Percentiles rank a stretch among this genome's conserved stretches.
phyloP scores from a whole-genome alignment of 2,329 filamentous ascomycete species.

The Scedosporium aurantiacum region DNA sequence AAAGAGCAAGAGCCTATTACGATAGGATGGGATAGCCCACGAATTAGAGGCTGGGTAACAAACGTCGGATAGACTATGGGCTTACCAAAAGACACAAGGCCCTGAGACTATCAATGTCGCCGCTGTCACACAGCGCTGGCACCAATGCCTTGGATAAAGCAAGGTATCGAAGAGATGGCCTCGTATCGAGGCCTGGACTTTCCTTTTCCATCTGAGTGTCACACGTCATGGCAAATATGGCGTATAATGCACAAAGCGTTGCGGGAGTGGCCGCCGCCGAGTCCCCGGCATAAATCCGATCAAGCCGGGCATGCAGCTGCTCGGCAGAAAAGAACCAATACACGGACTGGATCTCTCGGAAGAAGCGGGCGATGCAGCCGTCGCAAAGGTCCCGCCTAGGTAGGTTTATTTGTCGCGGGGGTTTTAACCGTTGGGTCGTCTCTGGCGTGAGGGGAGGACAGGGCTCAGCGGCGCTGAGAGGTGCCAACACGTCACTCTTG shows the following conservation, averaged over 20 bases:
- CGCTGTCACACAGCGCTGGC: slow-evolving; percentile 15
- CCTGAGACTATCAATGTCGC: slow-evolving; percentile 16
- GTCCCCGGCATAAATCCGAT: slow-evolving; percentile 16
- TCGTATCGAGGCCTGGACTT: not conserved
- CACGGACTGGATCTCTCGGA: slow-evolving; percentile 16
- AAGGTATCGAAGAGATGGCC: slow-evolving; percentile 13
- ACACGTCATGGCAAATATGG: slow-evolving; percentile 16
- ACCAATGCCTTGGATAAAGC: slow-evolving; percentile 15
- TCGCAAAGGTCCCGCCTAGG: slow-evolving; percentile 17
- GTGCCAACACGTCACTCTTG: not conserved
- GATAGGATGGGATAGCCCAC: no score
- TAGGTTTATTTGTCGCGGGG: slow-evolving; percentile 13
- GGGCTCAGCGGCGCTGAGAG: not conserved
- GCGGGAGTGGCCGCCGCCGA: slow-evolving; percentile 13
- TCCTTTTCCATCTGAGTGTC: slow-evolving; percentile 15
- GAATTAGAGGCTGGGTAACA: not conserved
- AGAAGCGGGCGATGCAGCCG: slow-evolving; percentile 17
- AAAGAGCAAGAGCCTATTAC: slow-evolving; percentile 12
- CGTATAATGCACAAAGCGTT: slow-evolving; percentile 16
- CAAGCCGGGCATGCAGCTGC: slow-evolving; percentile 15
- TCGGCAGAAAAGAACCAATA: slow-evolving; percentile 19
- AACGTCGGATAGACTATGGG: not conserved
- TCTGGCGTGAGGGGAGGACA: slow-evolving; percentile 12
- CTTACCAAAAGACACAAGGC: slow-evolving; percentile 16
- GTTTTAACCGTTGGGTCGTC: slow-evolving; percentile 5